Evolutionary conservation across 352 stramenopile genomes (phyloP).

Genomic region (Globisporangium echinulatum): DNA sequence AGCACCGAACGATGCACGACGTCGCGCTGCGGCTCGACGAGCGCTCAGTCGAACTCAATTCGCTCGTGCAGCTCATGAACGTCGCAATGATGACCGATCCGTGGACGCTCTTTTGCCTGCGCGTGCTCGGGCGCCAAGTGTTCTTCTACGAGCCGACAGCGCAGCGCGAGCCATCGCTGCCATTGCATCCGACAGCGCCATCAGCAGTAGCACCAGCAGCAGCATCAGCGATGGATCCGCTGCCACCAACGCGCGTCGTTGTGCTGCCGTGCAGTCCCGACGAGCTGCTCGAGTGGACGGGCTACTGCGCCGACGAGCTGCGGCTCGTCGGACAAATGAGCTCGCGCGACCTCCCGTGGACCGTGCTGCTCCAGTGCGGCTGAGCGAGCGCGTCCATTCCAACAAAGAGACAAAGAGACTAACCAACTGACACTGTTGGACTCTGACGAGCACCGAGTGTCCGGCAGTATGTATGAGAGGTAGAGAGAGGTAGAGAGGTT

Average conservation of each 20-base stretch:
- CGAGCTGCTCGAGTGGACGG: conserved; percentile 22
- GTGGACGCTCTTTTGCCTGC: conserved; percentile 15
- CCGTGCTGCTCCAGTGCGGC: conserved; percentile 14
- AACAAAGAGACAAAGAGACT: too few relatives aligned
- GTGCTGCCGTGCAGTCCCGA: conserved; percentile 23
- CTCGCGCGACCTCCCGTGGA: conserved; percentile 11
- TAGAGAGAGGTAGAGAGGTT: too few relatives aligned
- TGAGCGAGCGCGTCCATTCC: not conserved
- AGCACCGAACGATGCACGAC: conserved; percentile 2
- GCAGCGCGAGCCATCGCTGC: too few relatives aligned
- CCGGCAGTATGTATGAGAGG: too few relatives aligned
- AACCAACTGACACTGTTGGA: too few relatives aligned
- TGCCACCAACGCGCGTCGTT: conserved; percentile 9
- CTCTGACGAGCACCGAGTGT: too few relatives aligned
- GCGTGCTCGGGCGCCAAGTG: conserved; percentile 19
- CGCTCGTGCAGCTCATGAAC: conserved; percentile 24
- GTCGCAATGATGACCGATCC: conserved; percentile 26
- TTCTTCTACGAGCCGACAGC: conserved; percentile 22
- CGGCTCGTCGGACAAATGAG: conserved; percentile 16
- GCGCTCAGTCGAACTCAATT: conserved; percentile 17
- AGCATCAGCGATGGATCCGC: too few relatives aligned
- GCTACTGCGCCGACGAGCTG: conserved; percentile 14
- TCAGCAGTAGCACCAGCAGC: not conserved
- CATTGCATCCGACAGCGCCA: too few relatives aligned
- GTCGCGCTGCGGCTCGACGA: conserved; percentile 15